phyloP scores from a whole-genome alignment of 2,329 filamentous ascomycete species.

The Aureobasidium namibiae region DNA sequence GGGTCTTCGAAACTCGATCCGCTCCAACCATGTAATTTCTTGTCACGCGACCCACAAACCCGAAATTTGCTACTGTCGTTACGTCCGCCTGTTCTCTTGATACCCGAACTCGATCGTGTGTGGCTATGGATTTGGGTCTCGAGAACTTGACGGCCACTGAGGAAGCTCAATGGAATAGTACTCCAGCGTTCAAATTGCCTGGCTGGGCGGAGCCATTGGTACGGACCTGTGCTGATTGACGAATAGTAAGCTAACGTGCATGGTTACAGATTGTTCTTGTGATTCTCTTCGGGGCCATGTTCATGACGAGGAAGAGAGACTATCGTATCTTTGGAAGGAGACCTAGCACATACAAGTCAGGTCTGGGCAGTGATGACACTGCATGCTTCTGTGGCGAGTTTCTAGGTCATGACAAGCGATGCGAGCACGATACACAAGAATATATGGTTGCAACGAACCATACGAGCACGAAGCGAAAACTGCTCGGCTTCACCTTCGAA shows the following conservation, averaged over 20 bases:
- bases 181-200: constrained; percentile 34
- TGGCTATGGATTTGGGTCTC: not conserved
- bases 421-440: constrained; percentile 29
- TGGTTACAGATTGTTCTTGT: constrained; percentile 38
- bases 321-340: constrained; percentile 33
- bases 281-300: constrained; percentile 42
- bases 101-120: not conserved
- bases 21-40: not conserved
- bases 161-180: constrained; percentile 31
- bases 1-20: not conserved
- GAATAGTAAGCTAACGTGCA: not conserved
- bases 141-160: constrained; percentile 16
- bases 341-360: constrained; percentile 21
- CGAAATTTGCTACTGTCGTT: not conserved
- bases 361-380: constrained; percentile 28
- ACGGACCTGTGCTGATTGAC: not conserved
- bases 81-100: not conserved
- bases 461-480: constrained; percentile 42
- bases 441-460: constrained; percentile 29
- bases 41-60: not conserved
- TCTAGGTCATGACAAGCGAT: constrained; percentile 28
- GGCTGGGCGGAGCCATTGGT: constrained; percentile 35
- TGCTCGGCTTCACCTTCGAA: constrained; percentile 42
- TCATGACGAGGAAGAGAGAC: constrained; percentile 38
- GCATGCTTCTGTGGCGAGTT: constrained; percentile 33